Base-by-base conservation (phyloP, 768 basidiomycete species). In the Pleurotus citrinopileatus region DNA sequence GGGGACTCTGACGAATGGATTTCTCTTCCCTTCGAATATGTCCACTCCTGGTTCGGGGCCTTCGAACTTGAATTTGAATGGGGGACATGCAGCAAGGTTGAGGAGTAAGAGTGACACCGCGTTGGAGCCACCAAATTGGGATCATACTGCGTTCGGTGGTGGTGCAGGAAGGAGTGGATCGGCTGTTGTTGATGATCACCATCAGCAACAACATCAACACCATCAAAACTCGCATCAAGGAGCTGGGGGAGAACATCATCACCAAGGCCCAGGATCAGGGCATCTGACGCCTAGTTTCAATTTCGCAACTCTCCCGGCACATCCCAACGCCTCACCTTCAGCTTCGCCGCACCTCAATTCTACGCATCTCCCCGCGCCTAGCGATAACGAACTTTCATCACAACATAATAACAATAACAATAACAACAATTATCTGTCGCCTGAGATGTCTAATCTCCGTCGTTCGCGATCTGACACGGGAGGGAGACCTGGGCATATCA, bases 41-140 rank as follows among this genome's bases (percentile, higher is more conserved):
- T 10, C 19, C 7, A 44, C 19, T 5, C 20, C 20, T 51, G 34
- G 34, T 20, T 19, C 38, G 12, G 52, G 64, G 60, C n/a, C 67
- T 68, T 29, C 76, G 83, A 29, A 68, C 71, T 34, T 34, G 32
- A n/a, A n/a, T 34, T 9, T 9, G 3, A 2, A 10, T 9, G 32
- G 32, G 2, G 22, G n/a, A 13, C 34, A 36, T 13, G 32, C 19
- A 13, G 20, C 22, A 13, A 34, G 58, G 27, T 17, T 37, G 20
- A 73, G 86, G 50, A 84, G 82, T 67, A 80, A 84, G 60, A 83
- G 83, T 1, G 86, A 87, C 42, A 78, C 81, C 0, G 72, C 80
- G 40, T 70, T 79, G 2, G 80, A 84, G 53, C 78, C 78, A 13
- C 79, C 77, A 1, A 63, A 77, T 42, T 84, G 84, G 84, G 74